phyloP scores from a whole-genome alignment of 2,329 filamentous ascomycete genomes.

The Paraphaeosphaeria sporulosa region DNA sequence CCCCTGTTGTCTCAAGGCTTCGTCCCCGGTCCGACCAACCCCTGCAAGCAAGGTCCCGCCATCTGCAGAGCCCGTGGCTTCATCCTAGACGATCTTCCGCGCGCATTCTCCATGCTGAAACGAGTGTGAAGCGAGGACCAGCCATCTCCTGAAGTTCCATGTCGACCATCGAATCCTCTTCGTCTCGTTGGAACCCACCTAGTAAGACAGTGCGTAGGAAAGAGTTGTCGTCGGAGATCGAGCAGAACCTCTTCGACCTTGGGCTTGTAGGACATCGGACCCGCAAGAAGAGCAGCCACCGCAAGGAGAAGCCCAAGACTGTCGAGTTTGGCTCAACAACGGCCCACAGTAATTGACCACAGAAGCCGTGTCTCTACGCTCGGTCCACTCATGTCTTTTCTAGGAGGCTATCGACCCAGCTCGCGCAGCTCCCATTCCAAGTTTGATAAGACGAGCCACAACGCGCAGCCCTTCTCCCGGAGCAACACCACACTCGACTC shows the following conservation, averaged over 20 bases:
- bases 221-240: slow-evolving; percentile 30
- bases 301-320: slow-evolving; percentile 38
- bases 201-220: slow-evolving; percentile 30
- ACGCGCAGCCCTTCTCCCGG: slow-evolving; percentile 20
- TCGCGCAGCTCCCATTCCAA: slow-evolving; percentile 43
- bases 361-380: slow-evolving; percentile 47
- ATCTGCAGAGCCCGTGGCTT: slow-evolving; percentile 19
- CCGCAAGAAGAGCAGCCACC: slow-evolving; percentile 24
- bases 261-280: slow-evolving; percentile 38
- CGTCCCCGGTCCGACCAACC: slow-evolving; percentile 22
- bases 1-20: slow-evolving; percentile 15
- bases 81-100: slow-evolving; percentile 31
- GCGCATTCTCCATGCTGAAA: slow-evolving; percentile 48
- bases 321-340: slow-evolving; percentile 45
- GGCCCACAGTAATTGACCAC: slow-evolving; percentile 30
- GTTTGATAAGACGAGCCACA: slow-evolving; percentile 21
- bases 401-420: slow-evolving; percentile 47
- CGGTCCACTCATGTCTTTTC: slow-evolving; percentile 51
- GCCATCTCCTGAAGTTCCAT: slow-evolving; percentile 43
- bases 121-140: slow-evolving; percentile 48
- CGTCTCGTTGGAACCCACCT: slow-evolving; percentile 37
- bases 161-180: slow-evolving; percentile 43
- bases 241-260: slow-evolving; percentile 45
- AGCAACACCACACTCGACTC: slow-evolving; percentile 37
- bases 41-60: slow-evolving; percentile 16